phyloP scores from a whole-genome alignment of 2,329 filamentous ascomycete genomes.

The Cladophialophora bantiana region DNA sequence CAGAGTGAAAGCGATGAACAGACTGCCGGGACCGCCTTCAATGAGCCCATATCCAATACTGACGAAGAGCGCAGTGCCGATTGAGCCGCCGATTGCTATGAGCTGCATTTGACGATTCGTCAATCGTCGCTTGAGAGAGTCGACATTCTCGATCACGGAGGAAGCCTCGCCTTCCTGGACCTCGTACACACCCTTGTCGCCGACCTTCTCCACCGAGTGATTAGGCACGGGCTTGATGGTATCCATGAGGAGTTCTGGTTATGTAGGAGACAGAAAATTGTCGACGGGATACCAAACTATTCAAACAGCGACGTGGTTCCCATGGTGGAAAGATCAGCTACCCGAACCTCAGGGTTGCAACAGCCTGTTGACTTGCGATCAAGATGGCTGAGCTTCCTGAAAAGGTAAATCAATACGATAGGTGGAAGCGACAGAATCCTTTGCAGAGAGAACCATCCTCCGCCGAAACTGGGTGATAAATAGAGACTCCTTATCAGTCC shows the following conservation, averaged over 20 bases:
- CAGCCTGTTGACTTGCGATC: background rate
- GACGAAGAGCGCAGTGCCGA: conserved; percentile 47
- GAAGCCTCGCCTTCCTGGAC: conserved; percentile 2
- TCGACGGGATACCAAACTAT: background rate
- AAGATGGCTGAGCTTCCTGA: conserved; percentile 1
- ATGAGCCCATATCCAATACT: conserved; percentile 46
- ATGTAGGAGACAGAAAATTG: background rate
- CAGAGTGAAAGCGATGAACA: conserved; percentile 45
- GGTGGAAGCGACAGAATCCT: background rate
- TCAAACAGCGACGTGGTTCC: background rate
- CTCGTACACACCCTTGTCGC: conserved; percentile 3
- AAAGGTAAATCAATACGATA: conserved; percentile 3
- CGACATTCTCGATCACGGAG: background rate
- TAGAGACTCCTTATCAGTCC: conserved; percentile 4
- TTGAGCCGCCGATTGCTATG: conserved; percentile 44
- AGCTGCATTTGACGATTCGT: conserved; percentile 31
- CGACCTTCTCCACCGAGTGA: background rate
- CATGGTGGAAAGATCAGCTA: background rate
- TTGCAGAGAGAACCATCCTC: background rate
- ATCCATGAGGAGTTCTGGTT: background rate
- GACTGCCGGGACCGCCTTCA: conserved; percentile 45
- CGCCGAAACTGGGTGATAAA: background rate
- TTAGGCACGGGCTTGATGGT: background rate
- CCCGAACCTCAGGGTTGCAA: background rate
- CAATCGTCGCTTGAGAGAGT: conserved; percentile 4